phyloP scores from a whole-genome alignment of 2,329 filamentous ascomycete genomes.

The Botrytis fragariae region DNA sequence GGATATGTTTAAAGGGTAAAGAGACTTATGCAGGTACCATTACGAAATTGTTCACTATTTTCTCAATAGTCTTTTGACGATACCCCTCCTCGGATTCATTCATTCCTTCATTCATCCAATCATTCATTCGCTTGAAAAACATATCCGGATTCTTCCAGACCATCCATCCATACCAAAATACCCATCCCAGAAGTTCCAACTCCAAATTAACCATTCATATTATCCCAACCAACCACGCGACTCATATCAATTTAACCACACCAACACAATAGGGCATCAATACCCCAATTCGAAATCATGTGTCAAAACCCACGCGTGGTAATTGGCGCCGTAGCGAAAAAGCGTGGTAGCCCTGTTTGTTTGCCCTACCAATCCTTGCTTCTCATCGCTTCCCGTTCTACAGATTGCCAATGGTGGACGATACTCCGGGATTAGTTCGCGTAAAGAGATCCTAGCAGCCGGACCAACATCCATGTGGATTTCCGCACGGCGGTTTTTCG shows the following conservation, averaged over 20 bases:
- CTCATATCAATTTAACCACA: not conserved
- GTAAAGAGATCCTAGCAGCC: not conserved
- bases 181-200: not conserved
- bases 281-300: not conserved
- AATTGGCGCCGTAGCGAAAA: not conserved
- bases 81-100: not conserved
- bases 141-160: not conserved
- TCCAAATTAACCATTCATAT: not conserved
- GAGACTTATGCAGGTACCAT: constrained; percentile 6
- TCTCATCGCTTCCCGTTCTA: not conserved
- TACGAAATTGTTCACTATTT: not conserved
- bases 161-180: not conserved
- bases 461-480: not conserved
- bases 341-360: constrained; percentile 2
- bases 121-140: not conserved
- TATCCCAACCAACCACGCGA: not conserved
- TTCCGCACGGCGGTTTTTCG: not conserved
- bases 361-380: constrained; percentile 4
- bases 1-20: not conserved
- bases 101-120: not conserved
- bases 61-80: not conserved
- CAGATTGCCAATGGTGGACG: not conserved
- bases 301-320: not conserved
- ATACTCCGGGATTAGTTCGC: not conserved
- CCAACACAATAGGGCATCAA: not conserved